Evolutionary conservation across 2,329 filamentous ascomycete species (phyloP).

Genomic region (Tolypocladium paradoxum): DNA sequence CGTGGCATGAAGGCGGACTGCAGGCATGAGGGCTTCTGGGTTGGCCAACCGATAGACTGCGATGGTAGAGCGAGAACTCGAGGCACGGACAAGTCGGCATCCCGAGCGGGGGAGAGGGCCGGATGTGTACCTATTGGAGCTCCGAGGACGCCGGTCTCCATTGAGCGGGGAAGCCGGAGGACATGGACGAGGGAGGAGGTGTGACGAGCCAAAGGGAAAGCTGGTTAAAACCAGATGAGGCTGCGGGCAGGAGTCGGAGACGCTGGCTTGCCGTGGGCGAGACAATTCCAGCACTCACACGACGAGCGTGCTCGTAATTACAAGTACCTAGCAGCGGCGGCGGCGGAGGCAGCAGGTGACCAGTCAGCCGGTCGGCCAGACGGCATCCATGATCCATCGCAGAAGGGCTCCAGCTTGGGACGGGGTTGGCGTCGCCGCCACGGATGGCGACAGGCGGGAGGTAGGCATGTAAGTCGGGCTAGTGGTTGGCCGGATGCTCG

Average conservation of each 20-base stretch:
- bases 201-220: neutral
- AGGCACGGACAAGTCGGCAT: neutral
- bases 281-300: too few species aligned
- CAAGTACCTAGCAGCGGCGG: neutral
- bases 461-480: neutral
- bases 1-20: neutral
- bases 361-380: neutral
- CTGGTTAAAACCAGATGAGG: neutral
- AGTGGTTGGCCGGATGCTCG: neutral
- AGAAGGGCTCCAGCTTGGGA: neutral
- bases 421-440: neutral
- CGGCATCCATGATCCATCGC: too few species aligned
- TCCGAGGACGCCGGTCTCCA: neutral
- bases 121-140: neutral
- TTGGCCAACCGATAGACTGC: neutral
- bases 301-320: neutral
- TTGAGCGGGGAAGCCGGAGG: neutral
- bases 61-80: neutral
- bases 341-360: neutral
- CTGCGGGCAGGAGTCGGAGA: neutral
- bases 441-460: too few species aligned
- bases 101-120: neutral
- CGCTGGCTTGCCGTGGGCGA: neutral
- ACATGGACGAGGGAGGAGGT: neutral
- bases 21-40: neutral